These are phyloP conservation scores for Vanrija pseudolonga DNA, from an alignment of 1,284 basidiomycete species.

Conservation along the genomic window DNA sequence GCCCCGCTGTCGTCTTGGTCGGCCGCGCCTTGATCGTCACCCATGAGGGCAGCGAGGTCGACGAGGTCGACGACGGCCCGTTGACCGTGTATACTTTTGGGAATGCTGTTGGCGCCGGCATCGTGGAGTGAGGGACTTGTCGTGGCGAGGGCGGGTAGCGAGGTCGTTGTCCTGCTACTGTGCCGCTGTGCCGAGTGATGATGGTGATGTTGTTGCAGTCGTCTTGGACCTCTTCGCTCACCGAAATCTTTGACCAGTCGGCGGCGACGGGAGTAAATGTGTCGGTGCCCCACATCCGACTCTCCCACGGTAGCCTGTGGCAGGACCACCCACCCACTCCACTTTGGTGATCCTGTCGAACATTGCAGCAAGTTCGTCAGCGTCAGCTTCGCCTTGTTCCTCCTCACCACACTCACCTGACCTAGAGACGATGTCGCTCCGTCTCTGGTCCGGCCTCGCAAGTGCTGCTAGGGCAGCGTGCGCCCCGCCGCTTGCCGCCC, in stretches of 20 bases:
- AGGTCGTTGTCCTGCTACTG: too few species aligned
- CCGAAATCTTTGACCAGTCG: constrained; percentile 11
- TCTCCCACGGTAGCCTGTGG: too few species aligned
- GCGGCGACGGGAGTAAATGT: constrained; percentile 8
- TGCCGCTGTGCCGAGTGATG: background rate
- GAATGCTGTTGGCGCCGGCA: constrained; percentile 26
- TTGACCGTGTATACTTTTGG: constrained; percentile 90
- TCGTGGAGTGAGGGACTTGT: constrained; percentile 4
- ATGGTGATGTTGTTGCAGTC: background rate
- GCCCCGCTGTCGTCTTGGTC: constrained; percentile 23
- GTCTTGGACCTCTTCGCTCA: background rate
- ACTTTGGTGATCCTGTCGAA: too few species aligned
- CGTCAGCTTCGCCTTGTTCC: background rate
- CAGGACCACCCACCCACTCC: too few species aligned
- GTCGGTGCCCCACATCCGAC: background rate
- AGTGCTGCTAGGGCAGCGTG: background rate
- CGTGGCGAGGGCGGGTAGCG: background rate
- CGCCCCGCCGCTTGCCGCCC: background rate
- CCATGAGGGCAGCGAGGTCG: constrained; percentile 84
- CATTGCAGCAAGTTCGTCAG: background rate
- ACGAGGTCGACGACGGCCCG: constrained; percentile 74
- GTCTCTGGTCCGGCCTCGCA: constrained; percentile 9
- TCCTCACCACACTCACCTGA: too few species aligned
- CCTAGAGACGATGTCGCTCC: constrained; percentile 8
- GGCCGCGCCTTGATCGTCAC: constrained; percentile 61